These are phyloP conservation scores for Fusarium xylarioides DNA, from an alignment of 2,329 filamentous ascomycete genomes.

Conservation along the genomic window DNA sequence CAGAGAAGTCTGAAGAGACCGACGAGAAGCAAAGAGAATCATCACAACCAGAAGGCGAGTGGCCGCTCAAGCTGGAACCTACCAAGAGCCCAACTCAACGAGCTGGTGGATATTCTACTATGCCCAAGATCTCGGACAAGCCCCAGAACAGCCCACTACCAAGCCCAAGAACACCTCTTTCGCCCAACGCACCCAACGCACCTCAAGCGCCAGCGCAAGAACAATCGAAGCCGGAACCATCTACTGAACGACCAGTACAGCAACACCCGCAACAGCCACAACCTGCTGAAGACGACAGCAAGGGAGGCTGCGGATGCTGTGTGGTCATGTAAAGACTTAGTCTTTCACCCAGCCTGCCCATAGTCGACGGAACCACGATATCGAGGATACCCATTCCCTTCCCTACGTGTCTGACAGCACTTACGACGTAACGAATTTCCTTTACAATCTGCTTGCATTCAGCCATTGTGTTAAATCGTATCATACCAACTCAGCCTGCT, in stretches of 20 bases:
- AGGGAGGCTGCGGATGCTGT: conserved; percentile 61
- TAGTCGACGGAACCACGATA: conserved; percentile 2
- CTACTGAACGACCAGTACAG: conserved; percentile 21
- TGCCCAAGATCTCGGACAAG: conserved; percentile 64
- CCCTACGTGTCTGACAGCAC: conserved; percentile 32
- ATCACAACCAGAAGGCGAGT: conserved; percentile 54
- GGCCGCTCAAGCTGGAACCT: conserved; percentile 64
- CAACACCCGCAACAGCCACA: conserved; percentile 16
- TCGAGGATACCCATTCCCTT: conserved; percentile 16
- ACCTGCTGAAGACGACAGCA: conserved; percentile 47
- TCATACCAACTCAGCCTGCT: conserved; percentile 38
- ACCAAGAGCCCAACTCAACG: conserved; percentile 58
- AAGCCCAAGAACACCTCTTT: conserved; percentile 56
- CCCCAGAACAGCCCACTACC: conserved; percentile 48
- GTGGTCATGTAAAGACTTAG: conserved; percentile 56
- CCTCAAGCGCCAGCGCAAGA: conserved; percentile 37
- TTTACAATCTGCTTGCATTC: conserved; percentile 41
- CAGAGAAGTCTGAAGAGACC: conserved; percentile 39
- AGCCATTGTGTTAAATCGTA: conserved; percentile 43
- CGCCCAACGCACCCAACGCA: conserved; percentile 49
- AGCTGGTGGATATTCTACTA: conserved; percentile 67
- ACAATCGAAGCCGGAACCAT: conserved; percentile 25
- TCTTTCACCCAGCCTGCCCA: not conserved
- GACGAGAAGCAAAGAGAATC: conserved; percentile 28
- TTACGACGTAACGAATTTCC: conserved; percentile 47